Evolutionary conservation across 495 filamentous ascomycete species (phyloP).

Genomic region (Aspergillus mulundensis): DNA sequence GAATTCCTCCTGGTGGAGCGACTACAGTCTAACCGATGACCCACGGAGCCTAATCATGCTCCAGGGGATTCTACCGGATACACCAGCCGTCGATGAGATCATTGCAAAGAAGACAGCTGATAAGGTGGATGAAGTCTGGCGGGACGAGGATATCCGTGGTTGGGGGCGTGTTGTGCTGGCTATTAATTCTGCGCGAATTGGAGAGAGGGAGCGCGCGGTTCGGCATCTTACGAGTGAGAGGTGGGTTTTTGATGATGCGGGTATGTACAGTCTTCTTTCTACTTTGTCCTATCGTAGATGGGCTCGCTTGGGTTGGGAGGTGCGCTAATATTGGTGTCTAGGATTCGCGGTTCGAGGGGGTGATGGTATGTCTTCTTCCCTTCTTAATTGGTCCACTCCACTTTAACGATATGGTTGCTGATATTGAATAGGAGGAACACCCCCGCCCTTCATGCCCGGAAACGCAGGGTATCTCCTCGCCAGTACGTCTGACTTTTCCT

Average conservation of each 20-base stretch:
- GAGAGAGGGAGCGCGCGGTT: conserved; percentile 10
- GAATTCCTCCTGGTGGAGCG: conserved; percentile 14
- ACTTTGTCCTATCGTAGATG: no score
- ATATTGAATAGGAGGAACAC: conserved; percentile 17
- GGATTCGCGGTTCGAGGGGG: conserved; percentile 16
- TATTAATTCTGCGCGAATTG: conserved; percentile 16
- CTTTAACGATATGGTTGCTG: no score
- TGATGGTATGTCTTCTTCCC: neutral
- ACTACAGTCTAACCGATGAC: conserved; percentile 8
- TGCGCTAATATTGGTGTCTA: neutral
- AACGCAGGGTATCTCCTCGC: conserved; percentile 17
- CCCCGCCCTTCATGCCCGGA: conserved; percentile 18
- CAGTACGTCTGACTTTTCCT: neutral
- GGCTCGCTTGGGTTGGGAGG: no score
- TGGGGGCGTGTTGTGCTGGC: conserved; percentile 16
- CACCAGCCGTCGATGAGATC: conserved; percentile 7
- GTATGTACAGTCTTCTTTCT: conserved; percentile 1
- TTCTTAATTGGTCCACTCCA: neutral
- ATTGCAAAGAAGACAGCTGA: conserved; percentile 11
- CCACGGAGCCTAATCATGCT: conserved; percentile 19
- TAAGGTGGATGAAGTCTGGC: conserved; percentile 13
- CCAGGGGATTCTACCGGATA: conserved; percentile 17
- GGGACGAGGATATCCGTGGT: conserved; percentile 11
- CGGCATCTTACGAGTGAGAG: conserved; percentile 17
- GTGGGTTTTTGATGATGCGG: conserved; percentile 19